These are phyloP conservation scores for Lentinula sp. DNA, from an alignment of 768 basidiomycete genomes.

Conservation along the genomic window DNA sequence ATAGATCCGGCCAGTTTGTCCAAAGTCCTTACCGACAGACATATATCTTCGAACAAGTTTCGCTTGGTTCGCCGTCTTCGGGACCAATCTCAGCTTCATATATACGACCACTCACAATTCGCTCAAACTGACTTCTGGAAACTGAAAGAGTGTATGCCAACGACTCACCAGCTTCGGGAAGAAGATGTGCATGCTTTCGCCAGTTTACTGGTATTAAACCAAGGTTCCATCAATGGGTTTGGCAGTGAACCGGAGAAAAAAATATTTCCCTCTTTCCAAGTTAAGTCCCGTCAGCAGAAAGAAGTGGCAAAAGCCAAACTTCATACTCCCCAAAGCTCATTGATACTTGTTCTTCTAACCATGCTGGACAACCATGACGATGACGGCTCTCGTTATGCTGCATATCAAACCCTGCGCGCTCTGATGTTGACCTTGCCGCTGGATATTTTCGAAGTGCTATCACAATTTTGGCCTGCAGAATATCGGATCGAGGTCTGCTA, in stretches of 20 bases:
- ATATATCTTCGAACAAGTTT: constrained; percentile 72
- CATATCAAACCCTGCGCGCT: constrained; percentile 62
- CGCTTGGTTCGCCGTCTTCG: constrained; percentile 63
- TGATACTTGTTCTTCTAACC: constrained; percentile 45
- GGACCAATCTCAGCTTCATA: constrained; percentile 33
- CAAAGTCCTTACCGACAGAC: constrained; percentile 48
- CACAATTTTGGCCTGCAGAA: constrained; percentile 29
- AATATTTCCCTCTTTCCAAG: background rate
- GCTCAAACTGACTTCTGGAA: constrained; percentile 72
- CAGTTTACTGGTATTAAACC: constrained; percentile 49
- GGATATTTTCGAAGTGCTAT: constrained; percentile 16
- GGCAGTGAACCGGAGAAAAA: constrained; percentile 37
- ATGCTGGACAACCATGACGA: constrained; percentile 49
- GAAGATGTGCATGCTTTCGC: constrained; percentile 74
- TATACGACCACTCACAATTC: constrained; percentile 41
- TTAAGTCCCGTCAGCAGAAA: constrained; percentile 5
- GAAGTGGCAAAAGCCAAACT: constrained; percentile 16
- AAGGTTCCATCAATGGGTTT: constrained; percentile 59
- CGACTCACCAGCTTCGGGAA: constrained; percentile 43
- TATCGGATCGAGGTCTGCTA: constrained; percentile 41
- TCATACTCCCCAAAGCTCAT: constrained; percentile 37
- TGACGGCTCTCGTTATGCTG: constrained; percentile 43
- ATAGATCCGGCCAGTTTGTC: constrained; percentile 45
- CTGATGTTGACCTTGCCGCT: constrained; percentile 38
- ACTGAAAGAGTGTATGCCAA: constrained; percentile 72